Evolutionary conservation across 1,284 basidiomycete genomes (phyloP).

Genomic region (Puccinia hordei): DNA sequence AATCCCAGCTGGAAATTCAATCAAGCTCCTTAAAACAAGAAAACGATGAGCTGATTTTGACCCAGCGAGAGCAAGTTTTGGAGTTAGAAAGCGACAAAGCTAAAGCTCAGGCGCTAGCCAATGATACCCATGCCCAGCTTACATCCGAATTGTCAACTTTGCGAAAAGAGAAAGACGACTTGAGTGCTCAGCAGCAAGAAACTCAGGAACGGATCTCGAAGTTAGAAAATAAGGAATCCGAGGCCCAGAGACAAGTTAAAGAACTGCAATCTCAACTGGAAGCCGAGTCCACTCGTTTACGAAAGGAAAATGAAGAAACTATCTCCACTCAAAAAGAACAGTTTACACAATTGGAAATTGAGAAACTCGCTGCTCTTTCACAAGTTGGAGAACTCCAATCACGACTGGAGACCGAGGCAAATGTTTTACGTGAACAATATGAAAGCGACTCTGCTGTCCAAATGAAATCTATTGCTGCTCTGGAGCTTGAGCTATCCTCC

Average conservation of each 20-base stretch:
- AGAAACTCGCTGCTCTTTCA: background rate
- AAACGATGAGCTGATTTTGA: slow-evolving; percentile 6
- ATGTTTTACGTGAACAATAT: slow-evolving; percentile 6
- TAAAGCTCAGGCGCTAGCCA: background rate
- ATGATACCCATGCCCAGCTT: slow-evolving; percentile 27
- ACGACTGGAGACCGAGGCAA: slow-evolving; percentile 11
- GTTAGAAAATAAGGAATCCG: slow-evolving; percentile 18
- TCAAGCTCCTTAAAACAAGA: slow-evolving; percentile 1
- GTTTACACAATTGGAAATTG: slow-evolving; percentile 10
- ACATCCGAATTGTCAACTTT: slow-evolving; percentile 11
- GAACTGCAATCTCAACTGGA: slow-evolving; percentile 22
- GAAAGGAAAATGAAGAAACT: slow-evolving; percentile 10
- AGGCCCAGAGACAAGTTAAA: background rate
- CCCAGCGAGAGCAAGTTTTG: background rate
- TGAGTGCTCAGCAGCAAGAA: slow-evolving; percentile 17
- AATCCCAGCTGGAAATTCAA: slow-evolving; percentile 14
- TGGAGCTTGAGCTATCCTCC: slow-evolving; percentile 6
- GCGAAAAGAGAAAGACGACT: slow-evolving; percentile 13
- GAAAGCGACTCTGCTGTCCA: background rate
- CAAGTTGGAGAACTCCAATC: slow-evolving; percentile 12
- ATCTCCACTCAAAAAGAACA: slow-evolving; percentile 19
- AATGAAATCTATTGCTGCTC: background rate
- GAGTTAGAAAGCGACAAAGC: slow-evolving; percentile 3
- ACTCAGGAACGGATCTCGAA: slow-evolving; percentile 7
- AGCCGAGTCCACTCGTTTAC: background rate